Percentiles rank a stretch among this genome's conserved stretches.
phyloP scores from a whole-genome alignment of 768 basidiomycete genomes.

The Amyloporia xantha region DNA sequence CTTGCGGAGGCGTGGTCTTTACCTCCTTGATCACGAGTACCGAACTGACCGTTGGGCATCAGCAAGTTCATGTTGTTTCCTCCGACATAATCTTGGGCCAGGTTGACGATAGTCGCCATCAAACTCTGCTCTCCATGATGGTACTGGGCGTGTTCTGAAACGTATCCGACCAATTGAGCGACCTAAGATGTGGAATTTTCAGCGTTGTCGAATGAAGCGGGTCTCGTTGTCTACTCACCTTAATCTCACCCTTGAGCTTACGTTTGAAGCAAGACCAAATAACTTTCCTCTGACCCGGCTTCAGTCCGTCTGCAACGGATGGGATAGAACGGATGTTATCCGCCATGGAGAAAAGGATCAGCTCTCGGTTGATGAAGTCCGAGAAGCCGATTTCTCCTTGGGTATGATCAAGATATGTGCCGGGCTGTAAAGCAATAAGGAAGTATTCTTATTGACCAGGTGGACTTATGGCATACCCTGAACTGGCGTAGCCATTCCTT shows the following conservation, averaged over 20 bases:
- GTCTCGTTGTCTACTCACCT: too few species aligned
- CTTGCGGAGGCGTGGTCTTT: slow-evolving; percentile 96
- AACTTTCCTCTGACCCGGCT: slow-evolving; percentile 96
- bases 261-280: slow-evolving; percentile 95
- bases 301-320: slow-evolving; percentile 87
- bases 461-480: slow-evolving; percentile 38
- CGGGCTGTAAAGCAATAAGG: slow-evolving; percentile 49
- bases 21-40: slow-evolving; percentile 88
- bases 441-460: background rate
- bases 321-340: slow-evolving; percentile 99
- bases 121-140: slow-evolving; percentile 94
- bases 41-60: slow-evolving; percentile 87
- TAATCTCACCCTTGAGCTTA: slow-evolving; percentile 87
- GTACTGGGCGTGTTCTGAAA: slow-evolving; percentile 89
- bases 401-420: slow-evolving; percentile 88
- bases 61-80: slow-evolving; percentile 93
- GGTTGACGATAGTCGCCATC: slow-evolving; percentile 82
- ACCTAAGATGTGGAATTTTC: slow-evolving; percentile 43
- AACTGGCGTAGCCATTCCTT: slow-evolving; percentile 97
- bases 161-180: slow-evolving; percentile 92
- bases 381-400: slow-evolving; percentile 79
- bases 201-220: background rate
- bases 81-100: slow-evolving; percentile 93
- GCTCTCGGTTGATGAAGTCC: slow-evolving; percentile 96
- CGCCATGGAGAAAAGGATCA: slow-evolving; percentile 99